These are phyloP conservation scores for Passiflora organensis DNA, from an alignment of 345 rosid genomes.

Conservation along the genomic window DNA sequence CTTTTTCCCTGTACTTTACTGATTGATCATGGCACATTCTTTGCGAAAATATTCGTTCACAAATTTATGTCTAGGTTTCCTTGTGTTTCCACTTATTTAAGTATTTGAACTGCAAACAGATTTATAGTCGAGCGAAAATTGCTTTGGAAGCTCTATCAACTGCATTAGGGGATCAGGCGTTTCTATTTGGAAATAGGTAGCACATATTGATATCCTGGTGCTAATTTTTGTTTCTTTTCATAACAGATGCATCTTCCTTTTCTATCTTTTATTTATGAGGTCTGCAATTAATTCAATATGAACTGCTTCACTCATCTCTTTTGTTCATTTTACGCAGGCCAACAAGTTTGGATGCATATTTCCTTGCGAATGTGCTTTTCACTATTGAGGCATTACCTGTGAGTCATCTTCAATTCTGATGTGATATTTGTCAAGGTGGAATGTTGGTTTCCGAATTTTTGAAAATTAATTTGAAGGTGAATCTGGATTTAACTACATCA, in stretches of 20 bases:
- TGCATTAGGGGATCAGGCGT: slow-evolving; percentile 63
- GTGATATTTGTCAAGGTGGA: slow-evolving; percentile 5
- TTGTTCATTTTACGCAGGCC: slow-evolving; percentile 46
- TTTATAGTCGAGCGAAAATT: slow-evolving; percentile 58
- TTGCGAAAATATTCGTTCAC: neutral
- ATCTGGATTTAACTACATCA: too few species aligned
- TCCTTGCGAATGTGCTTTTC: slow-evolving; percentile 65
- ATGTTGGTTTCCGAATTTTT: neutral
- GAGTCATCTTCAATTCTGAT: slow-evolving; percentile 29
- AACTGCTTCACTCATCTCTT: neutral
- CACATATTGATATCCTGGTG: slow-evolving; percentile 8
- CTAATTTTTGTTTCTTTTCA: slow-evolving; percentile 1
- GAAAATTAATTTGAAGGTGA: neutral
- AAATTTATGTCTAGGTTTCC: neutral
- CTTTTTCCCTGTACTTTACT: neutral
- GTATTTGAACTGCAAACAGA: slow-evolving; percentile 37
- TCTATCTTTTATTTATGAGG: neutral
- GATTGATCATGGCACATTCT: neutral
- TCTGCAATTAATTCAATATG: neutral
- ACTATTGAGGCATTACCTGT: slow-evolving; percentile 76
- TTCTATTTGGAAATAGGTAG: slow-evolving; percentile 73
- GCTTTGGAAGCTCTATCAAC: slow-evolving; percentile 80
- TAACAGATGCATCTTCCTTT: neutral
- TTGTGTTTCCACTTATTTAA: neutral
- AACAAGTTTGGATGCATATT: slow-evolving; percentile 78